A percentile compares a stretch with the other conserved stretches of the same genome.
phyloP scores from a whole-genome alignment of 176 grass and related monocot genomes.

The Zoysia japonica region DNA sequence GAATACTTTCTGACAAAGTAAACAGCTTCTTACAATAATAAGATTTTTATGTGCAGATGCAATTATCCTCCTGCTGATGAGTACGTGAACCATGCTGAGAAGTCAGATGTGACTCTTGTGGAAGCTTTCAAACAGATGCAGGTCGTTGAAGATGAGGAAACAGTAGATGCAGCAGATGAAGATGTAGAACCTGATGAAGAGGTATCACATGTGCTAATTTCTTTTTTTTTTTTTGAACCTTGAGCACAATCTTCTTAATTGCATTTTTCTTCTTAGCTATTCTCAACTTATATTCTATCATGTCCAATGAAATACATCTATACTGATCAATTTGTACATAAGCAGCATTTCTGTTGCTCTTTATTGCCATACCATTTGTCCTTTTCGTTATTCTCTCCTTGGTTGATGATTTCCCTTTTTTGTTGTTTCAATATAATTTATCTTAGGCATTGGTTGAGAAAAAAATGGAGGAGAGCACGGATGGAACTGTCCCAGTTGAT shows the following conservation, averaged over 20 bases:
- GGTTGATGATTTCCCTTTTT: neutral
- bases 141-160: slow-evolving; percentile 63
- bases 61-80: slow-evolving; percentile 76
- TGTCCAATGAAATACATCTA: neutral
- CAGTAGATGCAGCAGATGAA: slow-evolving; percentile 60
- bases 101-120: slow-evolving; percentile 64
- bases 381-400: slow-evolving; percentile 20
- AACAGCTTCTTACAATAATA: slow-evolving; percentile 21
- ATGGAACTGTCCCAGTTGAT: slow-evolving; percentile 73
- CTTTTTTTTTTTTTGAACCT: too few species aligned
- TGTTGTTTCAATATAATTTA: slow-evolving; percentile 5
- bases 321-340: neutral
- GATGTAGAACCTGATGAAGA: slow-evolving; percentile 65
- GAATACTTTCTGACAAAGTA: neutral
- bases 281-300: neutral
- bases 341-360: neutral
- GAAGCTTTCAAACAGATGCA: slow-evolving; percentile 95
- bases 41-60: slow-evolving; percentile 48
- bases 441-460: slow-evolving; percentile 46
- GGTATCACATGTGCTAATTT: slow-evolving; percentile 39
- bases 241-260: too few species aligned
- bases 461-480: slow-evolving; percentile 53
- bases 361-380: slow-evolving; percentile 22
- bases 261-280: slow-evolving; percentile 14
- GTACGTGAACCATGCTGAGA: slow-evolving; percentile 74